A percentile compares a stretch with the other conserved stretches of the same genome.
These are phyloP conservation scores for Colletotrichum sp. DNA, from an alignment of 2,329 filamentous ascomycete species.

Conservation along the genomic window DNA sequence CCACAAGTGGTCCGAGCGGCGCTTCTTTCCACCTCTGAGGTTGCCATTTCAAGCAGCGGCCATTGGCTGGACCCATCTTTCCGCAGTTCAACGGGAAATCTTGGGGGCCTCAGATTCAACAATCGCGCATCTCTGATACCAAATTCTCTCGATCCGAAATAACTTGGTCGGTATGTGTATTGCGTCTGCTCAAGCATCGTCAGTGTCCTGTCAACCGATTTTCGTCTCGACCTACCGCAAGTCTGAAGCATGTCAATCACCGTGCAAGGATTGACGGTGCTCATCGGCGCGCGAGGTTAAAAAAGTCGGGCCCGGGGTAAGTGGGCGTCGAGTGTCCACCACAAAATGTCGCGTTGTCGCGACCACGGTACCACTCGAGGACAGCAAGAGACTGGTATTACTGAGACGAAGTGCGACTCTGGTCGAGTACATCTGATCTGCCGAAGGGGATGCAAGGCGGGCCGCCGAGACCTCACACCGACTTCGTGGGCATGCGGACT, in stretches of 20 bases:
- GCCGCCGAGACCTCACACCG: background rate
- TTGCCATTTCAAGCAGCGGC: background rate
- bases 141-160: background rate
- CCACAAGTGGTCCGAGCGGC: slow-evolving; percentile 17
- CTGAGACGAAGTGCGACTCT: background rate
- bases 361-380: background rate
- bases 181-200: background rate
- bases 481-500: background rate
- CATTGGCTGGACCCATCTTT: background rate
- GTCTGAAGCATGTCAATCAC: slow-evolving; percentile 5
- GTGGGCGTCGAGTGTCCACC: slow-evolving; percentile 20
- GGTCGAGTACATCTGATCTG: background rate
- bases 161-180: background rate
- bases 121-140: background rate
- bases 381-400: background rate
- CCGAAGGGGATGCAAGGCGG: background rate
- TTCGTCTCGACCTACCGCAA: slow-evolving; percentile 12
- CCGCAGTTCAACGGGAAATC: background rate
- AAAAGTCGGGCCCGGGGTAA: slow-evolving; percentile 19
- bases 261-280: slow-evolving; percentile 21
- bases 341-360: slow-evolving; percentile 10
- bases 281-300: slow-evolving; percentile 14
- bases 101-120: background rate
- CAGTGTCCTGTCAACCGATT: slow-evolving; percentile 1
- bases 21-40: background rate